These are phyloP conservation scores for Capniomyces stellatus DNA, from an alignment of 371 early-diverging fungal species.

Conservation along the genomic window DNA sequence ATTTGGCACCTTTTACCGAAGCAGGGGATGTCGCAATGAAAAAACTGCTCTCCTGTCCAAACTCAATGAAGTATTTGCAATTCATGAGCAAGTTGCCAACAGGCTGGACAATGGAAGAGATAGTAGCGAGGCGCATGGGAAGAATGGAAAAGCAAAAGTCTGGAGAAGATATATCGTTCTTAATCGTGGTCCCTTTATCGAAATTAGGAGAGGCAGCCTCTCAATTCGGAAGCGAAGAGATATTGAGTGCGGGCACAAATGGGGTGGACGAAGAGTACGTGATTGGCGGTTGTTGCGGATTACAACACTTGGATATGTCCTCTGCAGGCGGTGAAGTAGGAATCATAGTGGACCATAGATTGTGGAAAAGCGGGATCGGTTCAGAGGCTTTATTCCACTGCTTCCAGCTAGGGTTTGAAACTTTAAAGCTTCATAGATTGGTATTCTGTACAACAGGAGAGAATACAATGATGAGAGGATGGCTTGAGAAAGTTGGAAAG, in stretches of 20 bases:
- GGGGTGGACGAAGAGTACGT: conserved; percentile 14
- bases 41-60: conserved; percentile 10
- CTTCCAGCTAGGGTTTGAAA: conserved; percentile 14
- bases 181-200: neutral
- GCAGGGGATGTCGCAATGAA: conserved; percentile 11
- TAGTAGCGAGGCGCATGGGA: conserved; percentile 1
- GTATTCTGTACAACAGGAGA: conserved; percentile 11
- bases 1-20: conserved; percentile 16
- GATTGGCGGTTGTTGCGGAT: conserved; percentile 16
- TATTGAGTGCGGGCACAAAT: conserved; percentile 3
- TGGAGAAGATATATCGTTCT: neutral
- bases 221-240: neutral
- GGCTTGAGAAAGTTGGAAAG: conserved; percentile 17
- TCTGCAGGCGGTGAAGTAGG: conserved; percentile 14
- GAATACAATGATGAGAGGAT: conserved; percentile 21
- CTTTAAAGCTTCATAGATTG: conserved; percentile 14
- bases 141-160: neutral
- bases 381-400: conserved; percentile 13
- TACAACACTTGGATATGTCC: conserved; percentile 8
- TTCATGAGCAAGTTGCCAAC: conserved; percentile 14
- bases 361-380: conserved; percentile 18
- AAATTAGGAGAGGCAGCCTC: neutral
- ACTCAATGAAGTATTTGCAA: conserved; percentile 13
- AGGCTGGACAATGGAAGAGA: conserved; percentile 8
- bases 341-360: conserved; percentile 18